phyloP scores from a whole-genome alignment of 305 asterid species.

The Petunia hybrid region DNA sequence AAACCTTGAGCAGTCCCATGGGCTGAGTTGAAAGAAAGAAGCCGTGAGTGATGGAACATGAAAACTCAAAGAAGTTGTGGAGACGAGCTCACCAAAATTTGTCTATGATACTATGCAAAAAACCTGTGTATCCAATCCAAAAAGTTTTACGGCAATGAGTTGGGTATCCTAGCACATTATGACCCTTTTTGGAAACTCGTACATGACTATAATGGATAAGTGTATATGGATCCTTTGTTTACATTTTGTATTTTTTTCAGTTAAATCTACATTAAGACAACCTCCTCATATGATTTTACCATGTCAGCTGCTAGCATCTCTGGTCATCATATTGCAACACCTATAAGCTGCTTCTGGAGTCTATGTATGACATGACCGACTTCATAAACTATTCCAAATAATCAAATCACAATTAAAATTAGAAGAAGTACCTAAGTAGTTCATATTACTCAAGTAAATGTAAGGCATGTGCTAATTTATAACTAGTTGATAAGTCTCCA shows the following conservation, averaged over 20 bases:
- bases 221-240: neutral
- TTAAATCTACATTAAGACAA: neutral
- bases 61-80: no score
- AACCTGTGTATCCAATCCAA: no score
- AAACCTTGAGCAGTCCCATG: no score
- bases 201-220: neutral
- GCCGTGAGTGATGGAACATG: no score
- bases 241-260: neutral
- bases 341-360: slow-evolving; percentile 7
- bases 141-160: no score
- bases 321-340: neutral
- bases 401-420: neutral
- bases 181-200: no score
- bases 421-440: slow-evolving; percentile 13
- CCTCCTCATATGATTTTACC: slow-evolving; percentile 6
- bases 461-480: neutral
- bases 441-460: neutral
- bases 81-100: no score
- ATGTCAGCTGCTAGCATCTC: neutral
- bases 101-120: no score
- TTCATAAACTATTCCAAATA: slow-evolving; percentile 1
- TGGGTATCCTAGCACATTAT: no score
- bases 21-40: no score
- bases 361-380: neutral
- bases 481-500: neutral